Evolutionary conservation across 2,329 filamentous ascomycete species (phyloP), one percentile per base, ranked within the genome.

Genomic region (Plectosphaerella plurivora): DNA sequence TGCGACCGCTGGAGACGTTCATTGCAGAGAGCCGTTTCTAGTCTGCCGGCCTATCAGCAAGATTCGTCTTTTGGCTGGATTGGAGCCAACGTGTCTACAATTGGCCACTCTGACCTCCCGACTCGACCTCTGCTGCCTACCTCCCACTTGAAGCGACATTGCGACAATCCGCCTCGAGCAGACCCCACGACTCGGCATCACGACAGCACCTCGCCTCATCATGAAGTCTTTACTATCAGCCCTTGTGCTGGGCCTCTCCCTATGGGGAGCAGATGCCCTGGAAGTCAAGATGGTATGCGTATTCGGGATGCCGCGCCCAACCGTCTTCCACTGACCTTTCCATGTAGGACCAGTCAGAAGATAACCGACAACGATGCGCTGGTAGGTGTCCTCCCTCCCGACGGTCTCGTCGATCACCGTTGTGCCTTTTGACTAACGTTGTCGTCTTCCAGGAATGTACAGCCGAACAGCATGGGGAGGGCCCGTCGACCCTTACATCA

Each of bases 381-480:
- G 83, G 78, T 81, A 67, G 53, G 74, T 60, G 28, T 8, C 28
- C 11, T 12, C 25, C 25, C 5, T 33, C 22, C 22, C 22, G 5
- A 22, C 22, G 28, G 28, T 33, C 28, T 33, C 28, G 8, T 33
- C 28, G 28, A 33, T 10, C 28, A 9, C 11, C 11, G 28, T 2
- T 12, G 28, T 12, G 8, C 28, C 28, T 10, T 33, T 12, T 5
- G 28, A 5, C 28, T 33, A 33, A 33, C 28, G 9, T 5, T 12
- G 2, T 33, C 11, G 15, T 48, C 22, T 14, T 41, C 75, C 78
- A 76, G 91, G 93, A 74, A 97, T 97, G 92, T 97, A 97, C 76
- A 92, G 89, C 73, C 86, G 84, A 66, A 88, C 84, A 64, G 81
- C 87, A 49, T 97, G 93, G 93, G 91, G 91, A 61, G 93, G 93